Evolutionary conservation across 2,329 filamentous ascomycete genomes (phyloP), one percentile per base, ranked within the genome.

Genomic region (Verticillium nubilum): DNA sequence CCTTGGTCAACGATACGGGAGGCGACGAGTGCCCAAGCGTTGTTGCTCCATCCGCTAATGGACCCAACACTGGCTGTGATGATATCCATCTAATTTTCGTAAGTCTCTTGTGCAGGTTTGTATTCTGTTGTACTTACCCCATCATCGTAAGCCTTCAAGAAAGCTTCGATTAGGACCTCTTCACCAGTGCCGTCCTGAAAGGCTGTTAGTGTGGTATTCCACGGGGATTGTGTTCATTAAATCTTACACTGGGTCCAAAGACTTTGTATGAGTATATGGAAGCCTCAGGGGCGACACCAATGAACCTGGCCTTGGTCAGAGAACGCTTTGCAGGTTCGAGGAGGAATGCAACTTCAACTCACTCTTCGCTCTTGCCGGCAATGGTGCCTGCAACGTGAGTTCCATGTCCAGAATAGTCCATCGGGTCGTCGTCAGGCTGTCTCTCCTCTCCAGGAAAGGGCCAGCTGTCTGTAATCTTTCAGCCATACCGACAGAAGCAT

Each of bases 331-430:
- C 5, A 15, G 5, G 17, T 37, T 6, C 6, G 3, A 37, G 35
- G 13, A 15, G 17, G 2, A 2, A n/a, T 5, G 35, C 35, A 15
- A 5, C 12, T n/a, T 37, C 13, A 37, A 17, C 35, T 37, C 15
- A 59, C 57, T 56, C 29, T n/a, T 64, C n/a, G 6, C 67, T 63
- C 58, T 77, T 72, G 10, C 78, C 78, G 37, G 74, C 78, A 53
- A 81, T 75, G 56, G 78, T 78, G 52, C 79, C 79, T 10, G 78
- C 71, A 26, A 77, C 72, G 60, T 78, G 76, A 0, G 78, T 80
- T 4, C 78, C 76, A 65, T 80, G 78, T 23, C 73, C 74, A 55
- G 12, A 13, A 3, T 19, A 33, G 29, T 55, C 53, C 28, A 55
- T 19, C 7, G 28, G n/a, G 19, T 55, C 53, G 15, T 55, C 19